A percentile compares a stretch with the other conserved stretches of the same genome.
Conservation (phyloP, 257 asterid species). For the Fraxinus quadrangulata region DNA sequence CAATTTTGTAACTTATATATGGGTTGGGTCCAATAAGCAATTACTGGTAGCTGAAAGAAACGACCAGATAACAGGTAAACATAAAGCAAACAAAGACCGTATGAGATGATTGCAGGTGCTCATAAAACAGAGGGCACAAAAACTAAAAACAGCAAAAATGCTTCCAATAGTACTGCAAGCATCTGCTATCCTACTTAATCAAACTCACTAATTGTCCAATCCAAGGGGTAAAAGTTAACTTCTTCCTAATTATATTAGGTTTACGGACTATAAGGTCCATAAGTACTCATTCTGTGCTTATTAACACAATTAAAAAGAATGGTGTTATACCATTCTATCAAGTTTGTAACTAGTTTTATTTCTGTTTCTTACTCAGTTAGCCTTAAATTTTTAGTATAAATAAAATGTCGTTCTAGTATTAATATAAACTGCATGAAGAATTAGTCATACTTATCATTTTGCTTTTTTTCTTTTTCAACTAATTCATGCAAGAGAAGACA, state of each 20-base stretch:
- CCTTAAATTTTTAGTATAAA: neutral
- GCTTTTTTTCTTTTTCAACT: conserved; percentile 5
- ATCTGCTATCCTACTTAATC: neutral
- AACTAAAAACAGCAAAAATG: neutral
- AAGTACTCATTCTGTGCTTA: neutral
- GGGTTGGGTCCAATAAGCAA: neutral
- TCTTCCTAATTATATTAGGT: neutral
- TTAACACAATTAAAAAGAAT: neutral
- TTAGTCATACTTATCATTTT: neutral
- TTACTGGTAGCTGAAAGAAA: conserved; percentile 7
- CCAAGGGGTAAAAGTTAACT: neutral
- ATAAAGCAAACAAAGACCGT: neutral
- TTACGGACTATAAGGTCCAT: neutral
- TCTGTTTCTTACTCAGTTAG: neutral
- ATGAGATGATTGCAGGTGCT: neutral
- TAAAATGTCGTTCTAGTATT: neutral
- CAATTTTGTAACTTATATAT: neutral
- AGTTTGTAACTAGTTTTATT: neutral
- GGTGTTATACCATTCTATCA: neutral
- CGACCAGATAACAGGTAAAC: neutral
- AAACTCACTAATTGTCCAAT: neutral
- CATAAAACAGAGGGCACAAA: neutral
- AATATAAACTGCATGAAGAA: neutral
- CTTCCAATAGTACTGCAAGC: neutral
- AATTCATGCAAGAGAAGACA: conserved; percentile 13